A percentile compares a stretch with the other conserved stretches of the same genome.
Evolutionary conservation across 306 rosid genomes (phyloP).

Genomic region (Lathyrus oleraceus): DNA sequence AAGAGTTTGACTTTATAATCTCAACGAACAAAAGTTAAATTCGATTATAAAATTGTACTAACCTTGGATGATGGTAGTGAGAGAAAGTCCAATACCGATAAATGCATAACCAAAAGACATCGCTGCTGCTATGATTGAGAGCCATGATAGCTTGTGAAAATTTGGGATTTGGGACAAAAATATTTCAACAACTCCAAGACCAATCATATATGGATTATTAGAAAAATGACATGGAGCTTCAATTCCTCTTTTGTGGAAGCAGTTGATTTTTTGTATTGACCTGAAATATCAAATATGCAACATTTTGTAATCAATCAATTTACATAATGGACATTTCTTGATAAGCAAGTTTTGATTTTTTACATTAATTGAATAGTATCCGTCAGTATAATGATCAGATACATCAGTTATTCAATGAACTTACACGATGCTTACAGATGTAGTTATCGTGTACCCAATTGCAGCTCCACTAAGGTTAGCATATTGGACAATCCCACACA

Average conservation of each 20-base stretch:
- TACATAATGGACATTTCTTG: neutral
- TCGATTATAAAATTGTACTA: too few relatives aligned
- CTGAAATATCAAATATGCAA: constrained; percentile 41
- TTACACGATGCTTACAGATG: constrained; percentile 32
- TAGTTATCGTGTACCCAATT: constrained; percentile 37
- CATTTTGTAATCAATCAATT: neutral
- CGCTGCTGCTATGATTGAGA: constrained; percentile 51
- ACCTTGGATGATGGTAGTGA: constrained; percentile 47
- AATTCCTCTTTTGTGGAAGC: constrained; percentile 39
- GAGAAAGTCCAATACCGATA: constrained; percentile 59
- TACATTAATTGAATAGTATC: too few relatives aligned
- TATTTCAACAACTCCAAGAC: constrained; percentile 50
- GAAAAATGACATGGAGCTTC: constrained; percentile 47
- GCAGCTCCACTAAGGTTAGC: constrained; percentile 26
- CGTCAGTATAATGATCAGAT: too few relatives aligned
- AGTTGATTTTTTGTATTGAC: constrained; percentile 50
- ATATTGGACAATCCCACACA: constrained; percentile 28
- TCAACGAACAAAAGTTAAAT: neutral
- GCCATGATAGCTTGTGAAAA: constrained; percentile 54
- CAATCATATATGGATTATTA: constrained; percentile 58
- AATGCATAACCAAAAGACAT: constrained; percentile 60
- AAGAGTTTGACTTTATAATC: neutral
- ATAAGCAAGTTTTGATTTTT: too few relatives aligned
- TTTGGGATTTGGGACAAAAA: constrained; percentile 57
- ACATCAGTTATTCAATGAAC: neutral